These are phyloP conservation scores for Sclerotinia sclerotiorum DNA, from an alignment of 2,329 filamentous ascomycete genomes.

Conservation along the genomic window DNA sequence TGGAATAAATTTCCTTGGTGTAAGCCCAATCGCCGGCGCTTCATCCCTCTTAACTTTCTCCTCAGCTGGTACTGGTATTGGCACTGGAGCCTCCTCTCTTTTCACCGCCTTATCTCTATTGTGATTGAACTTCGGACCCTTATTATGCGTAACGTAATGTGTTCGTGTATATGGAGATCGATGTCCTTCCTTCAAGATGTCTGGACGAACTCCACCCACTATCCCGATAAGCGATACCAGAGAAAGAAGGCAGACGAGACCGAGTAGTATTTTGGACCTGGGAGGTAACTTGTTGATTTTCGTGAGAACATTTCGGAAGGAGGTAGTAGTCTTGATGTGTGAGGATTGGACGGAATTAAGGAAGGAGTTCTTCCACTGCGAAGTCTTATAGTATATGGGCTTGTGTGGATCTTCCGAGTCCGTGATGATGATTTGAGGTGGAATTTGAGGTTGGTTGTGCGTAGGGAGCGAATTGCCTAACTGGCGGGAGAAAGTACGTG, in stretches of 20 bases:
- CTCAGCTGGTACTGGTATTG: slow-evolving; percentile 6
- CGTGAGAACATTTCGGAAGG: neutral
- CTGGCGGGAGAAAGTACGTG: slow-evolving; percentile 16
- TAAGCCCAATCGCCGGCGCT: neutral
- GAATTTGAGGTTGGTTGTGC: slow-evolving; percentile 15
- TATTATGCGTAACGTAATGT: slow-evolving; percentile 12
- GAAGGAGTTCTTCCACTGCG: slow-evolving; percentile 5
- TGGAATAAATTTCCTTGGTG: slow-evolving; percentile 1
- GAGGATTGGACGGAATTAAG: slow-evolving; percentile 10
- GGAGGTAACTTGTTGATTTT: neutral
- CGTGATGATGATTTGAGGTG: slow-evolving; percentile 7
- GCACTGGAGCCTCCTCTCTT: neutral
- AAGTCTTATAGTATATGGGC: neutral
- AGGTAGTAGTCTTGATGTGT: neutral
- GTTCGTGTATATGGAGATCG: slow-evolving; percentile 1
- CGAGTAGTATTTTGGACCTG: slow-evolving; percentile 4
- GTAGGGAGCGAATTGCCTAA: slow-evolving; percentile 7
- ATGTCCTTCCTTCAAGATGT: neutral
- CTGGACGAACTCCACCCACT: neutral
- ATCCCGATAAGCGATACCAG: slow-evolving; percentile 1
- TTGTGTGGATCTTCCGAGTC: slow-evolving; percentile 10
- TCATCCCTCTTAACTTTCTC: slow-evolving; percentile 1
- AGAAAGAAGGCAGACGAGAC: slow-evolving; percentile 5
- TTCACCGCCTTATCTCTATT: slow-evolving; percentile 6
- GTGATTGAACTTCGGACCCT: slow-evolving; percentile 9